phyloP scores from a whole-genome alignment of 169 alveolate species.

The Hammondia hammondi region DNA sequence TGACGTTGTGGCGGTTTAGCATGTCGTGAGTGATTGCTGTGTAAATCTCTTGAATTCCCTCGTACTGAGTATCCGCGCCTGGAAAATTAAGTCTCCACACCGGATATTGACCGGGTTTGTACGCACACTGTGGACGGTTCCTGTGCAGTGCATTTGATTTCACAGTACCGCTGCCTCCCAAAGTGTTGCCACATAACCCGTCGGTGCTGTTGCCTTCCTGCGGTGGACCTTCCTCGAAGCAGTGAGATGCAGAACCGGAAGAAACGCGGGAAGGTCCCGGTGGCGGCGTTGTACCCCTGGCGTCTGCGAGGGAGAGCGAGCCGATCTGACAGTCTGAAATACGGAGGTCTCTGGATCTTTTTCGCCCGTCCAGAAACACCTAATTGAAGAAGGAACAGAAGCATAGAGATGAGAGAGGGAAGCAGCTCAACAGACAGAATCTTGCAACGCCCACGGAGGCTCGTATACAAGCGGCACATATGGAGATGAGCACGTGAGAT shows the following conservation, averaged over 20 bases:
- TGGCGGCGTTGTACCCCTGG: neutral
- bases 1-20: conserved; percentile 46
- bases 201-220: neutral
- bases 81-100: conserved; percentile 7
- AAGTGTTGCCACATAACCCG: neutral
- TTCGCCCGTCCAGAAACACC: conserved; percentile 66
- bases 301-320: neutral
- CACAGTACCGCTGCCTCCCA: neutral
- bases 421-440: too few relatives aligned
- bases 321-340: conserved; percentile 44
- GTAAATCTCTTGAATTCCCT: conserved; percentile 52
- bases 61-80: conserved; percentile 25
- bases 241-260: neutral
- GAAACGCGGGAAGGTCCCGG: too few relatives aligned
- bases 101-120: neutral
- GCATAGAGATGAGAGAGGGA: neutral
- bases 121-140: neutral
- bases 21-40: conserved; percentile 51
- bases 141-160: neutral
- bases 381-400: neutral
- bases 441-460: too few relatives aligned
- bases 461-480: too few relatives aligned
- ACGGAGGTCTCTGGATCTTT: conserved; percentile 57
- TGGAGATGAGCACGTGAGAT: too few relatives aligned
- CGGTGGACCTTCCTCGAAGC: neutral